Evolutionary conservation across 2,329 filamentous ascomycete genomes (phyloP).

Genomic region (Elsinoe batatas): DNA sequence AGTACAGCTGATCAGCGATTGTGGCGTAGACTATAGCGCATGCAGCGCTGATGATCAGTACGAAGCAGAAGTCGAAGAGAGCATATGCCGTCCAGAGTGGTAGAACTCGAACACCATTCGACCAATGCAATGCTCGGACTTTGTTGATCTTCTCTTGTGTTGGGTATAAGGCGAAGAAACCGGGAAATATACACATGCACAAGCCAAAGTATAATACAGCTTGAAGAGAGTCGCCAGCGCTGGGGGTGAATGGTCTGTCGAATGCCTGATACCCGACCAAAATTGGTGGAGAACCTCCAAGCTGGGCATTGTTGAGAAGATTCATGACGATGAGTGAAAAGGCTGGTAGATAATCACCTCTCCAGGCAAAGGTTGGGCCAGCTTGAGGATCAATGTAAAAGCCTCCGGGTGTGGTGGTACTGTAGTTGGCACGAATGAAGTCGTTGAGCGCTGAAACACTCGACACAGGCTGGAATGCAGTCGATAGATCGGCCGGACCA

Average conservation of each 20-base stretch:
- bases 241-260: conserved; percentile 60
- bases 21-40: conserved; percentile 59
- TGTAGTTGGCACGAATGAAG: conserved; percentile 53
- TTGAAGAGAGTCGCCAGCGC: conserved; percentile 63
- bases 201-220: conserved; percentile 74
- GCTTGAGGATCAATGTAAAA: conserved; percentile 58
- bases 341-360: conserved; percentile 53
- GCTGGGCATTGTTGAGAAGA: conserved; percentile 68
- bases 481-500: conserved; percentile 14
- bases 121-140: conserved; percentile 79
- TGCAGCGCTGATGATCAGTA: conserved; percentile 56
- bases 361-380: conserved; percentile 56
- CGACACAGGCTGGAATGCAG: conserved; percentile 45
- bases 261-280: conserved; percentile 64
- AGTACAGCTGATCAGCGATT: conserved; percentile 60
- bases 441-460: conserved; percentile 58
- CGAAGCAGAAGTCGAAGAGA: conserved; percentile 67
- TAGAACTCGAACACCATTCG: conserved; percentile 73
- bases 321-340: conserved; percentile 71
- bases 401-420: conserved; percentile 64
- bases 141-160: conserved; percentile 72
- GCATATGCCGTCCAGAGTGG: conserved; percentile 81
- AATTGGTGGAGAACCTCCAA: conserved; percentile 60
- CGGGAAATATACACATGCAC: conserved; percentile 67
- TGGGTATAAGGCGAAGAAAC: conserved; percentile 80